Evolutionary conservation across 2,329 filamentous ascomycete genomes (phyloP).

Genomic region (Aspergillus sp.): DNA sequence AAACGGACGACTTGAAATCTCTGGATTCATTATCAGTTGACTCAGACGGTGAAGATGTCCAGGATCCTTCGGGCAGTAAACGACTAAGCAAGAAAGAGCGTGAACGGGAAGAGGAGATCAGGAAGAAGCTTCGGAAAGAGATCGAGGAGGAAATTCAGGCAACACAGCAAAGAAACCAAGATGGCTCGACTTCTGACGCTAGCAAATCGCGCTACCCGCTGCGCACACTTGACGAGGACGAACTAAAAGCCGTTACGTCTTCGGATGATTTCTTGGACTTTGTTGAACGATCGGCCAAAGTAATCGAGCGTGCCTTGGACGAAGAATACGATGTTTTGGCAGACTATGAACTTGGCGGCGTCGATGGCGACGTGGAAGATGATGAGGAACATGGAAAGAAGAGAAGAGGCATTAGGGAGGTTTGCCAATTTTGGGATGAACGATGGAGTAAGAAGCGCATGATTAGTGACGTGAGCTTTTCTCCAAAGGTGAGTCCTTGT

Average conservation of each 20-base stretch:
- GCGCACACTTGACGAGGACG: slow-evolving; percentile 76
- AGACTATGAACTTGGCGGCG: slow-evolving; percentile 82
- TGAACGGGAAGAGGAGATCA: slow-evolving; percentile 83
- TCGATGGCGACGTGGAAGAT: slow-evolving; percentile 71
- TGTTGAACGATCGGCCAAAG: slow-evolving; percentile 91
- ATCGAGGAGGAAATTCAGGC: slow-evolving; percentile 89
- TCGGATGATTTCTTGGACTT: slow-evolving; percentile 95
- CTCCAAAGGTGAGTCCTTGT: slow-evolving; percentile 64
- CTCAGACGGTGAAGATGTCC: slow-evolving; percentile 61
- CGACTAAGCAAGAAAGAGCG: slow-evolving; percentile 74
- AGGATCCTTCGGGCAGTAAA: slow-evolving; percentile 60
- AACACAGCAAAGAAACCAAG: slow-evolving; percentile 50
- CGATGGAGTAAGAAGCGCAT: slow-evolving; percentile 97
- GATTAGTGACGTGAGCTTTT: slow-evolving; percentile 94
- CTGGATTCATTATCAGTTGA: slow-evolving; percentile 57
- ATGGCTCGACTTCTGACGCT: slow-evolving; percentile 39
- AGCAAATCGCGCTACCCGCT: slow-evolving; percentile 66
- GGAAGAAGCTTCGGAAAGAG: slow-evolving; percentile 79
- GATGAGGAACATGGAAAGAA: slow-evolving; percentile 61
- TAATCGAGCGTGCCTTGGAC: slow-evolving; percentile 92
- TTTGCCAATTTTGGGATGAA: slow-evolving; percentile 91
- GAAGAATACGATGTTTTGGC: slow-evolving; percentile 95
- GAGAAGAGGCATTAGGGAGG: slow-evolving; percentile 62
- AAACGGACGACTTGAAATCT: slow-evolving; percentile 73
- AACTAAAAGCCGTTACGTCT: slow-evolving; percentile 83